These are phyloP conservation scores for Phanerochaete carnosa DNA, from an alignment of 768 basidiomycete genomes.

Conservation along the genomic window DNA sequence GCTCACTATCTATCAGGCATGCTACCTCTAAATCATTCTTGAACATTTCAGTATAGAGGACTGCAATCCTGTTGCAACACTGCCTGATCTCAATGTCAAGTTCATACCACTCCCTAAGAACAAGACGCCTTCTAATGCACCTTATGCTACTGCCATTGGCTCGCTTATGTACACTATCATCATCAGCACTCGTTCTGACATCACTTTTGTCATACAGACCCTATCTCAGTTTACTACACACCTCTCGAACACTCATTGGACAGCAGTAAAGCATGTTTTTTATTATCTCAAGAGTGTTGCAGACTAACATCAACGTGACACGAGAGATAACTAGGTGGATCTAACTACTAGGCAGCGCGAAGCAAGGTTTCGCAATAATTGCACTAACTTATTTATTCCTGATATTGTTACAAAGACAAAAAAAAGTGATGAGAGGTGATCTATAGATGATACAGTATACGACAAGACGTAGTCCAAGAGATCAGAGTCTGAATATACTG, in stretches of 20 bases:
- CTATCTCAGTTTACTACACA: slow-evolving; percentile 22
- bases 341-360: too few relatives aligned
- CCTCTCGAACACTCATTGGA: slow-evolving; percentile 32
- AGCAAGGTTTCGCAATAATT: too few relatives aligned
- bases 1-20: slow-evolving; percentile 25
- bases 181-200: slow-evolving; percentile 32
- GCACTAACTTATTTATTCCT: too few relatives aligned
- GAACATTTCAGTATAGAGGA: slow-evolving; percentile 25
- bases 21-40: slow-evolving; percentile 22
- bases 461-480: too few relatives aligned
- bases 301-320: too few relatives aligned
- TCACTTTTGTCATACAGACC: slow-evolving; percentile 23
- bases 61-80: slow-evolving; percentile 29
- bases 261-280: slow-evolving; percentile 33
- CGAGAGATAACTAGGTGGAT: too few relatives aligned
- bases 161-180: slow-evolving; percentile 27
- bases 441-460: too few relatives aligned
- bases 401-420: too few relatives aligned
- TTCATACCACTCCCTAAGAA: slow-evolving; percentile 15
- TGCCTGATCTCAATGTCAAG: slow-evolving; percentile 24
- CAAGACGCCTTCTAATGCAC: neutral
- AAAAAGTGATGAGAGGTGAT: too few relatives aligned
- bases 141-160: slow-evolving; percentile 21
- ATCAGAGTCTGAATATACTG: too few relatives aligned
- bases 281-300: slow-evolving; percentile 34